A percentile compares a stretch with the other conserved stretches of the same genome.
phyloP scores from a whole-genome alignment of 2,329 filamentous ascomycete genomes.

The Colletotrichum sp. region DNA sequence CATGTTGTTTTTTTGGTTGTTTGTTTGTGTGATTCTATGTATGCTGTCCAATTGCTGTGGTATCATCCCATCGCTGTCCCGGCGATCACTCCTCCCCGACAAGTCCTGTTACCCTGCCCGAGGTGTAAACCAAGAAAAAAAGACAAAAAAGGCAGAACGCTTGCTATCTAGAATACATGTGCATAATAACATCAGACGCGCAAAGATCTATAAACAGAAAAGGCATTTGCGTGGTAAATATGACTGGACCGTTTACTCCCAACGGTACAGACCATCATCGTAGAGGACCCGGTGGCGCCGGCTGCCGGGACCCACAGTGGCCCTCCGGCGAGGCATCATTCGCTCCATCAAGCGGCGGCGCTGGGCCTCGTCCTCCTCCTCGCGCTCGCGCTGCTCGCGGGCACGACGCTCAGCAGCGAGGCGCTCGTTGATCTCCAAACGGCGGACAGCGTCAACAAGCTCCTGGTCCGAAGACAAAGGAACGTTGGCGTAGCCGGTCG shows the following conservation, averaged over 20 bases:
- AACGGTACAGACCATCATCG: constrained; percentile 43
- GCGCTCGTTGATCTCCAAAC: constrained; percentile 33
- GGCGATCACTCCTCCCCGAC: not conserved
- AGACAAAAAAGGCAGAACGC: not conserved
- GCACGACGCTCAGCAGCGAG: constrained; percentile 24
- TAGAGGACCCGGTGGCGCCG: constrained; percentile 39
- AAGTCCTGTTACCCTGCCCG: not conserved
- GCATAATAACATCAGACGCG: not conserved
- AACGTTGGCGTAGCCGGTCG: constrained; percentile 7
- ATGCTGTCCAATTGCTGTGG: not conserved
- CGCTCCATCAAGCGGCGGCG: constrained; percentile 43
- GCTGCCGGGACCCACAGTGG: constrained; percentile 39
- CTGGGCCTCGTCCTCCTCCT: constrained; percentile 43
- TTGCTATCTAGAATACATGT: not conserved
- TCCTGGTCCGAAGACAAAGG: constrained; percentile 28
- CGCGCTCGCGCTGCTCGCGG: constrained; percentile 34
- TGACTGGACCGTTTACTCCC: constrained; percentile 34
- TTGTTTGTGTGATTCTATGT: not conserved
- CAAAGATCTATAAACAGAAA: not conserved
- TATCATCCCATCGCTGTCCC: not conserved
- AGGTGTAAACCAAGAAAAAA: not conserved
- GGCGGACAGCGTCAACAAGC: constrained; percentile 35
- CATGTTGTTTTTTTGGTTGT: not conserved
- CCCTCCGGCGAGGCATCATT: constrained; percentile 41
- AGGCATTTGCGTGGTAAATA: constrained; percentile 1